Percentiles rank a stretch among this genome's conserved stretches.
These are phyloP conservation scores for Carpinus viminea DNA, from an alignment of 306 rosid genomes.

Conservation along the genomic window DNA sequence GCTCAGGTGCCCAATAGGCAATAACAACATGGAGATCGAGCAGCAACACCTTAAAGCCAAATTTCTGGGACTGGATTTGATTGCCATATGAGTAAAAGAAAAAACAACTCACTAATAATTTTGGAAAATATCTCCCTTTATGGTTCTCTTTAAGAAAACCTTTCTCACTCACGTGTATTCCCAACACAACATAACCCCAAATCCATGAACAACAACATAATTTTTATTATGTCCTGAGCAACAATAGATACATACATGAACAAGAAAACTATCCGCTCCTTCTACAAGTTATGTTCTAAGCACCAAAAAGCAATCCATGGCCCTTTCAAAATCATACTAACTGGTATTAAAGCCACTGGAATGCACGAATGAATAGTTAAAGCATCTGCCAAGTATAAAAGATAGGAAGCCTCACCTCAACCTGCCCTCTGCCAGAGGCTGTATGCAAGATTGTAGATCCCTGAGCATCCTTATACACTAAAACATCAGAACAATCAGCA, in stretches of 20 bases:
- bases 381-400: slow-evolving; percentile 6
- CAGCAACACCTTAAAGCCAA: slow-evolving; percentile 16
- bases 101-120: background rate
- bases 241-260: background rate
- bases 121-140: background rate
- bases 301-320: background rate
- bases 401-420: slow-evolving; percentile 53
- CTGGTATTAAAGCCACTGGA: slow-evolving; percentile 5
- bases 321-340: background rate
- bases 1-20: slow-evolving; percentile 6
- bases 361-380: background rate
- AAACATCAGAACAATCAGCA: slow-evolving; percentile 39
- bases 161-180: background rate
- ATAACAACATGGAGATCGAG: slow-evolving; percentile 3
- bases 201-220: too few relatives aligned
- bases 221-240: background rate
- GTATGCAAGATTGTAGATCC: slow-evolving; percentile 73
- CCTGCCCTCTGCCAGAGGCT: slow-evolving; percentile 83
- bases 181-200: background rate
- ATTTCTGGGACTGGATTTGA: background rate
- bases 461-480: slow-evolving; percentile 57
- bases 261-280: background rate
- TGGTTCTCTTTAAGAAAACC: background rate
- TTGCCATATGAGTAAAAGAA: background rate
- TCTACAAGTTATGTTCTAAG: background rate